Evolutionary conservation across 441 rosid genomes (phyloP).

Genomic region (Populus tomentosa): DNA sequence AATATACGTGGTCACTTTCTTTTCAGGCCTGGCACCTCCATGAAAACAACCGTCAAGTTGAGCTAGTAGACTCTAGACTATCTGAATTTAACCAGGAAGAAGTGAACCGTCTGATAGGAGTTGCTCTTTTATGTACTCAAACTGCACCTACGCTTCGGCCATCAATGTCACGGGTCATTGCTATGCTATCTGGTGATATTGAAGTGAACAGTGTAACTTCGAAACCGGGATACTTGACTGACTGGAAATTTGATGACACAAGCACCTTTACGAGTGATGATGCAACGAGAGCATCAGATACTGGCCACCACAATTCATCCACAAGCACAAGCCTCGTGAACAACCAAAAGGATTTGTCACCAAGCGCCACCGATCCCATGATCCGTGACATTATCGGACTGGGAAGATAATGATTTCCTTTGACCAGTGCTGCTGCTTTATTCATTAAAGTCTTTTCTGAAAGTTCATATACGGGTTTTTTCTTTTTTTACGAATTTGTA

Average conservation of each 20-base stretch:
- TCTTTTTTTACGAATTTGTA: background rate
- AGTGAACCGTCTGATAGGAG: conserved; percentile 42
- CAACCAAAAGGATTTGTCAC: background rate
- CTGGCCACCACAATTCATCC: conserved; percentile 17
- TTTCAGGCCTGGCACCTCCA: conserved; percentile 62
- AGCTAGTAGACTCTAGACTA: conserved; percentile 46
- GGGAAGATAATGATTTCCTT: conserved; percentile 23
- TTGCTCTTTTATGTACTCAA: conserved; percentile 67
- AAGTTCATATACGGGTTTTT: background rate
- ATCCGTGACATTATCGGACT: conserved; percentile 28
- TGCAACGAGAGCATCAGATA: conserved; percentile 16
- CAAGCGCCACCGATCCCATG: conserved; percentile 11
- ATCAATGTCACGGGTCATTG: conserved; percentile 65
- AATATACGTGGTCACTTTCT: background rate
- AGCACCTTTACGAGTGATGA: conserved; percentile 30
- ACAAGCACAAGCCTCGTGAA: conserved; percentile 17
- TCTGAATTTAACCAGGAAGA: conserved; percentile 37
- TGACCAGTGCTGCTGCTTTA: background rate
- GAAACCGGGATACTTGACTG: conserved; percentile 57
- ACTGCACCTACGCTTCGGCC: conserved; percentile 49
- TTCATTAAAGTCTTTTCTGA: background rate
- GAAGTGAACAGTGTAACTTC: conserved; percentile 41
- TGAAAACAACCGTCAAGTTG: conserved; percentile 35
- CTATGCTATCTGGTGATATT: conserved; percentile 59
- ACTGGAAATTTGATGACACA: conserved; percentile 39